Conservation (phyloP, 2,329 filamentous ascomycete genomes). For the Fusarium sp. region DNA sequence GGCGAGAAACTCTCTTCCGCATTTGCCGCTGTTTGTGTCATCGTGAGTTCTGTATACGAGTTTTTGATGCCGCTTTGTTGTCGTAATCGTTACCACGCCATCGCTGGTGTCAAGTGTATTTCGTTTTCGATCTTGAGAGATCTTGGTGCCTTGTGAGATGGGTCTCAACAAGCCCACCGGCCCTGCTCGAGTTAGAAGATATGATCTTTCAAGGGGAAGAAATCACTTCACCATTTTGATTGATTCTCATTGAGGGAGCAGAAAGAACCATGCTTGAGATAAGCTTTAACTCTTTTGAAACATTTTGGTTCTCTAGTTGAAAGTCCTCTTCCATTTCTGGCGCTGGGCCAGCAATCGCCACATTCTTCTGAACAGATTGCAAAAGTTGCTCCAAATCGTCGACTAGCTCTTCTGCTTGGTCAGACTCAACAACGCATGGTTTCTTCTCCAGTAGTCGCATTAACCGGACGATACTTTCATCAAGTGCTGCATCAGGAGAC, state of each 20-base stretch:
- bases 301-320: accelerated
- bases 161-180: accelerated
- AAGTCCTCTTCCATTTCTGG: accelerated
- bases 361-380: background rate
- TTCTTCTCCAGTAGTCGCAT: background rate
- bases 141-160: accelerated
- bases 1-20: background rate
- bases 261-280: background rate
- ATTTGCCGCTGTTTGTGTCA: accelerated
- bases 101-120: accelerated
- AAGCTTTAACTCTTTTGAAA: background rate
- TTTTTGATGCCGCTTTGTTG: background rate
- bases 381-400: background rate
- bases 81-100: accelerated
- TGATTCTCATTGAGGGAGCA: background rate
- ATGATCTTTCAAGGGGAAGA: accelerated
- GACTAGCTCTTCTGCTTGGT: background rate
- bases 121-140: background rate
- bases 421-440: background rate
- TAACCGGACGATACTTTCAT: background rate
- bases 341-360: accelerated
- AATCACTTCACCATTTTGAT: accelerated
- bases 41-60: accelerated
- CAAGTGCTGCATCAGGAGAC: accelerated
- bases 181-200: accelerated